Evolutionary conservation across 306 rosid genomes (phyloP).

Genomic region (Benincasa hispida): DNA sequence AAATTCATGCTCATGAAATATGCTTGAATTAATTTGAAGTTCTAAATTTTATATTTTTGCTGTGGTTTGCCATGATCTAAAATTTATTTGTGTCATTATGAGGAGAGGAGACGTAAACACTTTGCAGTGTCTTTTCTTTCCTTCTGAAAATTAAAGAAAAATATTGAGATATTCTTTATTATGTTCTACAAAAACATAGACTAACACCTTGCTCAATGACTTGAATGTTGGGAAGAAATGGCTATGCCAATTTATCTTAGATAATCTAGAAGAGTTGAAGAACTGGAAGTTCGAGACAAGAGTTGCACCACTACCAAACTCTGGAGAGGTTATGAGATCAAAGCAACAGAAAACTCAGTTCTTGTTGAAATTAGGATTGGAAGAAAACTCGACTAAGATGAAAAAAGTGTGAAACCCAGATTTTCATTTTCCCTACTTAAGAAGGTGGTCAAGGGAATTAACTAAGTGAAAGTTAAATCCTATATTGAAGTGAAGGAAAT

Average conservation of each 20-base stretch:
- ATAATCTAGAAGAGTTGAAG: slow-evolving; percentile 43
- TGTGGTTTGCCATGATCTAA: not conserved
- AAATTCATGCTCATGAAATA: not conserved
- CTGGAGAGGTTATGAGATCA: slow-evolving; percentile 12
- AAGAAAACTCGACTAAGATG: slow-evolving; percentile 33
- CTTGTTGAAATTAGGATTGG: slow-evolving; percentile 47
- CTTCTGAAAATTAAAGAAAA: not conserved
- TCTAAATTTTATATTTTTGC: not conserved
- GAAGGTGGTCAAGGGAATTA: too few relatives aligned
- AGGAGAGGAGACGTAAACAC: not conserved
- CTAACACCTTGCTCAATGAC: slow-evolving; percentile 30
- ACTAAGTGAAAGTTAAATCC: too few relatives aligned
- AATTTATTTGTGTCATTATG: not conserved
- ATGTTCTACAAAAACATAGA: too few relatives aligned
- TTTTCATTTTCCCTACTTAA: too few relatives aligned
- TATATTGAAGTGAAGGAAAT: too few relatives aligned
- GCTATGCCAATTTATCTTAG: slow-evolving; percentile 28
- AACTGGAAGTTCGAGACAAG: slow-evolving; percentile 46
- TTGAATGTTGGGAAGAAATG: slow-evolving; percentile 60
- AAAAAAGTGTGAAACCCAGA: too few relatives aligned
- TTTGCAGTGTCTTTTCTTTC: not conserved
- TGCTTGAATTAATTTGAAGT: not conserved
- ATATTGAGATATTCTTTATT: too few relatives aligned
- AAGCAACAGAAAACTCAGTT: slow-evolving; percentile 35
- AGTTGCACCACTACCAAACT: slow-evolving; percentile 24